Evolutionary conservation across 2,329 filamentous ascomycete species (phyloP).

Genomic region (Paecilomyces dactylethromorphus): DNA sequence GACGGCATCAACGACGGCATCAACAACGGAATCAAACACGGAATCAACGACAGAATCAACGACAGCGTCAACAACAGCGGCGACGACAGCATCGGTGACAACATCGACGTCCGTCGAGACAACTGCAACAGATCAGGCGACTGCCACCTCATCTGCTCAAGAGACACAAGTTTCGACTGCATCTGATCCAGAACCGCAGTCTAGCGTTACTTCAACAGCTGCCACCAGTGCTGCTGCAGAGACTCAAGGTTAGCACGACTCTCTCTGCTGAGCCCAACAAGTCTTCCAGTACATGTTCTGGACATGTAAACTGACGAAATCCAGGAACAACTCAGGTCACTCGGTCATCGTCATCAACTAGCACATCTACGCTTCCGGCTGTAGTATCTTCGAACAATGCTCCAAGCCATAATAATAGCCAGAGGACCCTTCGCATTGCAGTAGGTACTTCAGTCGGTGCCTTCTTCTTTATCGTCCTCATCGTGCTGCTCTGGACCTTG

Average conservation of each 20-base stretch:
- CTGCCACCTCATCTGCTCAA: neutral
- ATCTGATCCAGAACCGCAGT: neutral
- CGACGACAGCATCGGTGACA: constrained; percentile 2
- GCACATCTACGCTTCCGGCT: neutral
- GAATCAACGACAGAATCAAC: neutral
- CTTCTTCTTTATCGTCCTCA: constrained; percentile 15
- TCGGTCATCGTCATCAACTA: neutral
- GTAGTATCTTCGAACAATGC: neutral
- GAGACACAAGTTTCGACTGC: neutral
- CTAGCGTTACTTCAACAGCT: neutral
- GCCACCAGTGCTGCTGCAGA: neutral
- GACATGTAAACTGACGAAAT: neutral
- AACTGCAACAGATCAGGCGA: neutral
- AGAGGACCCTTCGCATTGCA: constrained; percentile 13
- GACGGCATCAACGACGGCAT: neutral
- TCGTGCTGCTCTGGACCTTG: constrained; percentile 16
- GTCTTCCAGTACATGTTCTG: neutral
- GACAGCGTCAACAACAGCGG: constrained; percentile 7
- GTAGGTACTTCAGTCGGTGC: constrained; percentile 23
- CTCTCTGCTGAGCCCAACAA: neutral
- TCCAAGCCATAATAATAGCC: neutral
- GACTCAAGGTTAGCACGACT: neutral
- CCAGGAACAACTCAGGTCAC: neutral
- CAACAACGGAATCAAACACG: constrained; percentile 3
- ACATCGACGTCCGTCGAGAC: neutral